Conservation (phyloP, 768 basidiomycete genomes). For the Podaxis carcinomalis region DNA sequence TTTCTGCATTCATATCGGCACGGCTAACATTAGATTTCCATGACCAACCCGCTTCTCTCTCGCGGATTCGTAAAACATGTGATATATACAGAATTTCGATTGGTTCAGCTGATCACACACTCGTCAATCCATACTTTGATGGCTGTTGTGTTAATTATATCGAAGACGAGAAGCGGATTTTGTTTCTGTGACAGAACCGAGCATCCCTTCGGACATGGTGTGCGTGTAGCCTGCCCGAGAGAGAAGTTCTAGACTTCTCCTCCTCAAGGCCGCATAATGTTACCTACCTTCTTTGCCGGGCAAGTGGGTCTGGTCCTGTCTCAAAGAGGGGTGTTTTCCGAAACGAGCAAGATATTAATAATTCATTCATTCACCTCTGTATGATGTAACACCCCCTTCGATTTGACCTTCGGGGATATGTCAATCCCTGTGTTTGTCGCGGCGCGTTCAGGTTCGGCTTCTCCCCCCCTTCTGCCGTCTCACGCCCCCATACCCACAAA, state of each 20-base stretch:
- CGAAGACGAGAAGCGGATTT: not conserved
- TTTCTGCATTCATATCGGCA: not conserved
- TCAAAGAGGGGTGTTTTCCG: not conserved
- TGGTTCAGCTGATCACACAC: not conserved
- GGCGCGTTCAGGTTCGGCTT: not conserved
- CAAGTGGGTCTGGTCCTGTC: not conserved
- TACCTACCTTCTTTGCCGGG: not conserved
- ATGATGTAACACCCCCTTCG: constrained; percentile 3
- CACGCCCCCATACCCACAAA: not conserved
- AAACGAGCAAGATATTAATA: not conserved
- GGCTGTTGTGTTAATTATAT: not conserved
- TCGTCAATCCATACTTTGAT: constrained; percentile 1
- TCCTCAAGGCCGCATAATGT: not conserved
- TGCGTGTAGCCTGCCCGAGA: not conserved
- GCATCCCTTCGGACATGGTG: not conserved
- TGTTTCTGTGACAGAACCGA: too few relatives aligned
- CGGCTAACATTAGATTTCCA: not conserved
- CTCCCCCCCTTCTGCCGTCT: not conserved
- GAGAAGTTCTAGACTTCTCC: not conserved
- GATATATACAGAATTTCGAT: not conserved
- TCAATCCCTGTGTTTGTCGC: constrained; percentile 6
- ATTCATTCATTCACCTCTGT: not conserved
- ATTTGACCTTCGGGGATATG: constrained; percentile 6
- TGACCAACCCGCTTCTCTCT: not conserved
- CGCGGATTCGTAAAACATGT: not conserved